A percentile compares a stretch with the other conserved stretches of the same genome.
Conservation (phyloP, 2,329 filamentous ascomycete genomes). For the Plenodomus lindquistii region DNA sequence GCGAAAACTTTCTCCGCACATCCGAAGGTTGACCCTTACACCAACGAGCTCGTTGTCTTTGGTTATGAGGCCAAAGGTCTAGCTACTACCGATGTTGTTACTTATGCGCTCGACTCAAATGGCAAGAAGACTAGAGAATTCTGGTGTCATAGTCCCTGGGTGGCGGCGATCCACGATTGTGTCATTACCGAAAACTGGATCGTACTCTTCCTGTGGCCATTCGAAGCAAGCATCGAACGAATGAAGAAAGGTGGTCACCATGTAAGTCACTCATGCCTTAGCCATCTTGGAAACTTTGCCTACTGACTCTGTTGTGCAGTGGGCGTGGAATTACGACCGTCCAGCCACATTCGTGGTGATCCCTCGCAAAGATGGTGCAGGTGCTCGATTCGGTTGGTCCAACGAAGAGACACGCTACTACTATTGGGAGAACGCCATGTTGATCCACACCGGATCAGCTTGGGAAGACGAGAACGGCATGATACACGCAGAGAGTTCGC, state of each 20-base stretch:
- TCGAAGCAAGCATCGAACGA: conserved; percentile 35
- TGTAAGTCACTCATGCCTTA: too few relatives aligned
- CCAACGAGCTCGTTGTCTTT: conserved; percentile 16
- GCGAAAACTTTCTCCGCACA: conserved; percentile 25
- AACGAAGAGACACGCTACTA: neutral
- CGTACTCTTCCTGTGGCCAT: conserved; percentile 11
- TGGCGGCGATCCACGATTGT: conserved; percentile 50
- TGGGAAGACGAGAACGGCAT: neutral
- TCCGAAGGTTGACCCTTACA: conserved; percentile 19
- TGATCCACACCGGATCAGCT: neutral
- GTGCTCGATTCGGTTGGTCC: neutral
- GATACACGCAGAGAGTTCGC: neutral
- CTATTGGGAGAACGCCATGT: neutral
- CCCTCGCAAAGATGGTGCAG: neutral
- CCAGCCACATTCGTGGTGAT: neutral
- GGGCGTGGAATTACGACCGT: conserved; percentile 41
- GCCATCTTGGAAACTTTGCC: too few relatives aligned
- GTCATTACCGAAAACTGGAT: conserved; percentile 47
- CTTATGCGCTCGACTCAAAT: conserved; percentile 34
- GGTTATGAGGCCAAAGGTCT: conserved; percentile 47
- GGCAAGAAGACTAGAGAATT: conserved; percentile 38
- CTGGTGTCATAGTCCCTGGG: conserved; percentile 44
- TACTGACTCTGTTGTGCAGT: too few relatives aligned
- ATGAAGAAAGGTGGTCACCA: conserved; percentile 47
- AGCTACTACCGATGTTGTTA: conserved; percentile 46